Evolutionary conservation across 129 eudicot genomes (phyloP).

Genomic region (Dittrichia graveolens): DNA sequence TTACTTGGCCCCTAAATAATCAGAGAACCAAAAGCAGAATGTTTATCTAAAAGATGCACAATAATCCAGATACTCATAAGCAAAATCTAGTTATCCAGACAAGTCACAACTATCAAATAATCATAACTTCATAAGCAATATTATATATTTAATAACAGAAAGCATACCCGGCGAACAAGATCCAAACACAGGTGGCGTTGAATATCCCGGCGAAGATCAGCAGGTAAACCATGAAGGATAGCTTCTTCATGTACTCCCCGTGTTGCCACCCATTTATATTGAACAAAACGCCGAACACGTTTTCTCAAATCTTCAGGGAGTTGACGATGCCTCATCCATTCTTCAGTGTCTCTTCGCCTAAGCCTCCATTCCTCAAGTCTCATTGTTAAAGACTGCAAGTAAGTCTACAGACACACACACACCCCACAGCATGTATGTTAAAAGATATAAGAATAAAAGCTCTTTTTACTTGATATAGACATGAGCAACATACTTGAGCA

Average conservation of each 20-base stretch:
- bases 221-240: conserved; percentile 73
- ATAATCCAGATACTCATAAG: not conserved
- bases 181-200: conserved; percentile 94
- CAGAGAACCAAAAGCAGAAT: too few species aligned
- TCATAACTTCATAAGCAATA: too few species aligned
- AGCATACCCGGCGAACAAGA: conserved; percentile 88
- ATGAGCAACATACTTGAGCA: not conserved
- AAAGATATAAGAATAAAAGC: conserved; percentile 1
- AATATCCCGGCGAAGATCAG: conserved; percentile 89
- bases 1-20: too few species aligned
- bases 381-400: conserved; percentile 85
- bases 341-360: conserved; percentile 89
- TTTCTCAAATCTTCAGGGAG: conserved; percentile 88
- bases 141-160: not conserved
- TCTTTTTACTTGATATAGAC: not conserved
- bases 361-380: conserved; percentile 99
- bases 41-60: too few species aligned
- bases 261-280: conserved; percentile 96
- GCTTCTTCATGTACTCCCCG: conserved; percentile 93
- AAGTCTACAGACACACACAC: conserved; percentile 75
- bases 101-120: not conserved
- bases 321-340: conserved; percentile 98
- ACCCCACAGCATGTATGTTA: conserved; percentile 26
- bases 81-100: not conserved
- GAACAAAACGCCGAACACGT: conserved; percentile 89